Base-by-base conservation (phyloP, 352 stramenopile species). In the Pythium insidiosum region DNA sequence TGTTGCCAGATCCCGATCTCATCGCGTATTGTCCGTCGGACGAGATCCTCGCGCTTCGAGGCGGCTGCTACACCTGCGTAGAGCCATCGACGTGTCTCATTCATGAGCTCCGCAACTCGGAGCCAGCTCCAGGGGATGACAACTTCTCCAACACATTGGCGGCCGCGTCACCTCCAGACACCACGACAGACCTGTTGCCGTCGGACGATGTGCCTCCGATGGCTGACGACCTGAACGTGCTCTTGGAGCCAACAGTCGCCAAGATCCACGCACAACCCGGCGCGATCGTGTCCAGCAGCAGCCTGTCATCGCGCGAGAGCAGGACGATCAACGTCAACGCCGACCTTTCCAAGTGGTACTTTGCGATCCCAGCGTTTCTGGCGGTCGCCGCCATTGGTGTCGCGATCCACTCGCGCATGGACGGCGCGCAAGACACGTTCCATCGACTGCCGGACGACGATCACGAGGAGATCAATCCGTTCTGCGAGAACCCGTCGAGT, bases 391-490 rank as follows among this genome's bases (percentile, higher is more conserved):
- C 67, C 0, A 38, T 82, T 2, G 62, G 60, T 2, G 23, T 82
- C 4, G 69, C 66, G 2, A 23, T 75, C 22, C 65, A 61, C 23
- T 41, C 42, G 16, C 58, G 46, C 15, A 38, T 38, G 1, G 30
- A 45, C 35, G 30, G 23, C n/a, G 42, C 12, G 1, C 34, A 26
- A 5, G 26, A 33, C 16, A 39, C 63, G 22, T 81, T 84, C 36
- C 36, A 82, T 38, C 53, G 47, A 5, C 35, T 85, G 13, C 44
- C 73, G 7, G 63, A 67, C 36, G 43, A 51, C 0, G 61, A 50
- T 25, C 10, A 63, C 30, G 71, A 86, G n/a, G 63, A 88, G 49
- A 82, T 89, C 54, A 89, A 89, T 47, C 74, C 73, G 18, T 89
- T 89, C 50, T 88, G 76, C 41, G 50, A 45, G 0, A 58, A 53